Evolutionary conservation across 2,329 filamentous ascomycete genomes (phyloP), one percentile per base, ranked within the genome.

Genomic region (Penicillium sp.): DNA sequence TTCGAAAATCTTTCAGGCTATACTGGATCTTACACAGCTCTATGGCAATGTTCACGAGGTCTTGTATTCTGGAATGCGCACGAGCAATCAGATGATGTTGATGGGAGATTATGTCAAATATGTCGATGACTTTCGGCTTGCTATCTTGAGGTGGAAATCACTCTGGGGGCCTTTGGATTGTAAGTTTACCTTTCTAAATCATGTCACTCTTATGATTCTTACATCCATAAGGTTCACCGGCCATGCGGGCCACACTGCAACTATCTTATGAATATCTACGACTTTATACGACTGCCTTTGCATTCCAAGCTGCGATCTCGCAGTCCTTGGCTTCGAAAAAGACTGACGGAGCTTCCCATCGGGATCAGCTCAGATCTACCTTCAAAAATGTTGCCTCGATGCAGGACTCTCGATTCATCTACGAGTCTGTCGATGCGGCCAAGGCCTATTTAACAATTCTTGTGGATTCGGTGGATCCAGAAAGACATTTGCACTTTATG

Each of bases 1-100:
- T 61, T 86, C 86, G 0, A 82, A 84, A 50, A 84, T 90, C 10
- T 89, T 90, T 63, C 87, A 90, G 63, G 88, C 88, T 0, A 88
- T 86, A 24, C 74, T 91, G 7, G 88, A 90, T 64, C 76, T 90
- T 24, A 90, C 87, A 0, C 85, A 90, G 62, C 78, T 91, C 1
- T 90, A 90, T 67, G 86, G 86, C 21, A 90, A 90, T 63, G 87
- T 90, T 0, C 88, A 90, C 56, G 88, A 90, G 65, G 85, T 90
- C 0, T 74, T 91, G 1, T 91, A 90, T 69, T 88, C 87, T 0
- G 89, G 88, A 7, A 87, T 86, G 51, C 85, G 85, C 19, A 86
- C 87, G 43, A 86, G 86, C 55, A 86, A 87, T 68, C 85, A 90
- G 56, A 83, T 87, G 59, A 89, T 90, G 74, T 77, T 88, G 27